Evolutionary conservation across 495 filamentous ascomycete species (phyloP).

Genomic region (Xylaria cubensis): DNA sequence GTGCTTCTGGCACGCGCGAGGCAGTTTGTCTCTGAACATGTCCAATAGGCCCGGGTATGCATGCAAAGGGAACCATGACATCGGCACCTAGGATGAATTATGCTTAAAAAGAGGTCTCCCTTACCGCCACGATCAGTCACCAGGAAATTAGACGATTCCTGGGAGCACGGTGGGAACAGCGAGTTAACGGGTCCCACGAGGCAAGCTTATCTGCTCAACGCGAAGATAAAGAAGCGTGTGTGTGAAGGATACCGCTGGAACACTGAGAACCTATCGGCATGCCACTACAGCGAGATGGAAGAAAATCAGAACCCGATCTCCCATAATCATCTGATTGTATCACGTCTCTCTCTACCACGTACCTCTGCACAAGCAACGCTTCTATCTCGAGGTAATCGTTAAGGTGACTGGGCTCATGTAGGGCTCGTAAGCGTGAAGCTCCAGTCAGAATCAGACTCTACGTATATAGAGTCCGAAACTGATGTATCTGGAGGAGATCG

Average conservation of each 20-base stretch:
- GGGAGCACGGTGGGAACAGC: constrained; percentile 64
- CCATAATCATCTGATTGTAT: constrained; percentile 14
- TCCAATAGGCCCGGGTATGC: constrained; percentile 36
- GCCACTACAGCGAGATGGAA: constrained; percentile 49
- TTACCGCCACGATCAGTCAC: constrained; percentile 70
- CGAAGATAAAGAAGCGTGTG: constrained; percentile 47
- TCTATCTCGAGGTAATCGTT: constrained; percentile 42
- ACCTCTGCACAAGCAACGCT: constrained; percentile 44
- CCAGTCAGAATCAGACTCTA: constrained; percentile 44
- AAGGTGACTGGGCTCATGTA: constrained; percentile 41
- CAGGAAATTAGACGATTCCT: constrained; percentile 59
- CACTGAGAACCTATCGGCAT: constrained; percentile 50
- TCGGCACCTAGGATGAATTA: constrained; percentile 20
- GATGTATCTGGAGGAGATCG: constrained; percentile 39
- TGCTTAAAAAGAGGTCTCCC: constrained; percentile 53
- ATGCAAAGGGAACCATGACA: constrained; percentile 13
- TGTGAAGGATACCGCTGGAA: constrained; percentile 64
- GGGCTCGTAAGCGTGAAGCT: constrained; percentile 40
- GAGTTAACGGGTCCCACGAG: constrained; percentile 76
- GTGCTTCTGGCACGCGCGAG: constrained; percentile 38
- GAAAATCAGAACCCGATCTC: constrained; percentile 40
- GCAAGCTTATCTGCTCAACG: constrained; percentile 52
- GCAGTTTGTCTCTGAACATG: constrained; percentile 37
- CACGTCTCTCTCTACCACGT: constrained; percentile 28
- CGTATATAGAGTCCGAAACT: constrained; percentile 38